Conservation (phyloP, 345 rosid genomes). For the Turritis glabra region DNA sequence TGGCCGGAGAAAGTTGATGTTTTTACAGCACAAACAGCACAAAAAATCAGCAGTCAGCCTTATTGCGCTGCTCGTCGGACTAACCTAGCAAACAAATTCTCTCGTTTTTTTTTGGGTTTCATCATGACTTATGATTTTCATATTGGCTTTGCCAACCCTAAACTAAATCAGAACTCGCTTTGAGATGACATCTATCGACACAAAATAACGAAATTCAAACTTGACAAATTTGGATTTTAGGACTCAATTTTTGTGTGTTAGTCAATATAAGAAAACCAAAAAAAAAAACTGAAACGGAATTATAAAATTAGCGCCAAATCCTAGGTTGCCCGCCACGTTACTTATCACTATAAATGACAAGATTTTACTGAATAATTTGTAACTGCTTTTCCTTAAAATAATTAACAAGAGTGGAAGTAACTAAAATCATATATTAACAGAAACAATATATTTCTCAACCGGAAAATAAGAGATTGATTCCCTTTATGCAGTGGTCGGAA, state of each 20-base stretch:
- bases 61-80: background rate
- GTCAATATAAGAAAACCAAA: background rate
- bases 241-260: no score
- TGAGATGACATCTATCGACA: background rate
- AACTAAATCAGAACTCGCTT: background rate
- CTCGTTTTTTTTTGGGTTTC: background rate
- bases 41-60: no score
- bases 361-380: background rate
- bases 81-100: background rate
- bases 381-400: background rate
- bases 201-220: no score
- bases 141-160: background rate
- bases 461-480: conserved; percentile 1
- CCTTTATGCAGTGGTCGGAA: conserved; percentile 6
- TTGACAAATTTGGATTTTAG: no score
- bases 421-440: background rate
- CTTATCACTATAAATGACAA: conserved; percentile 37
- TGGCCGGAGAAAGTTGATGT: no score
- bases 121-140: background rate
- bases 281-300: conserved; percentile 36
- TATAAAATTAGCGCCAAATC: conserved; percentile 62
- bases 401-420: background rate
- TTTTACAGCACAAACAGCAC: no score
- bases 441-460: conserved; percentile 1
- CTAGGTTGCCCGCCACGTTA: conserved; percentile 75